Percentiles rank a stretch among this genome's conserved stretches.
phyloP scores from a whole-genome alignment of 768 basidiomycete species.

The Auricularia heimuer region DNA sequence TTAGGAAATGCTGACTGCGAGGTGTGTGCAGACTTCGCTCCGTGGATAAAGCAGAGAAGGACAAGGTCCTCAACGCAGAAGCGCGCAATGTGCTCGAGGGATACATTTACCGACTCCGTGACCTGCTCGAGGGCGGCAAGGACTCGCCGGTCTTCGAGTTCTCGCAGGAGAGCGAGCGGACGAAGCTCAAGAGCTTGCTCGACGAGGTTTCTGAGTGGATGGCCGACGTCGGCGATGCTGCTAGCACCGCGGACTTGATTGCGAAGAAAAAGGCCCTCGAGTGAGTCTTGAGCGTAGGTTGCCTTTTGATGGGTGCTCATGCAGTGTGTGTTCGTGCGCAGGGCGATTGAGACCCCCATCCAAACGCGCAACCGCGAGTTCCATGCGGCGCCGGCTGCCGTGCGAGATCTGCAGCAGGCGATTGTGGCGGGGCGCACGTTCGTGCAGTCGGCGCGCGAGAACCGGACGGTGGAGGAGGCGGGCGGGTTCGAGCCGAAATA shows the following conservation, averaged over 20 bases:
- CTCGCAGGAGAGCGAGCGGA: conserved; percentile 63
- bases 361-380: conserved; percentile 85
- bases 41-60: conserved; percentile 66
- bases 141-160: conserved; percentile 78
- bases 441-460: conserved; percentile 66
- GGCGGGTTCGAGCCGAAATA: conserved; percentile 64
- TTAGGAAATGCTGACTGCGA: background rate
- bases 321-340: conserved; percentile 18
- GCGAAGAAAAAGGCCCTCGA: conserved; percentile 73
- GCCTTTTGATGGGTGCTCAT: background rate
- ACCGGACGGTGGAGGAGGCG: conserved; percentile 56
- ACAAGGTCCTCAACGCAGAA: conserved; percentile 75
- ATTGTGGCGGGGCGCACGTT: conserved; percentile 45
- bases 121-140: conserved; percentile 56
- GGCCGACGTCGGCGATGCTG: conserved; percentile 71
- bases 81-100: conserved; percentile 85
- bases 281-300: conserved; percentile 28
- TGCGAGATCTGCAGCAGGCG: conserved; percentile 85
- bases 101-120: conserved; percentile 86
- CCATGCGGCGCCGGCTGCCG: conserved; percentile 68
- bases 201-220: conserved; percentile 78
- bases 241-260: conserved; percentile 63
- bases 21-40: conserved; percentile 51
- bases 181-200: conserved; percentile 52
- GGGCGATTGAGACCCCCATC: conserved; percentile 70